Base-by-base conservation (phyloP, 176 grass and related monocot genomes). In the Musa itinerans region DNA sequence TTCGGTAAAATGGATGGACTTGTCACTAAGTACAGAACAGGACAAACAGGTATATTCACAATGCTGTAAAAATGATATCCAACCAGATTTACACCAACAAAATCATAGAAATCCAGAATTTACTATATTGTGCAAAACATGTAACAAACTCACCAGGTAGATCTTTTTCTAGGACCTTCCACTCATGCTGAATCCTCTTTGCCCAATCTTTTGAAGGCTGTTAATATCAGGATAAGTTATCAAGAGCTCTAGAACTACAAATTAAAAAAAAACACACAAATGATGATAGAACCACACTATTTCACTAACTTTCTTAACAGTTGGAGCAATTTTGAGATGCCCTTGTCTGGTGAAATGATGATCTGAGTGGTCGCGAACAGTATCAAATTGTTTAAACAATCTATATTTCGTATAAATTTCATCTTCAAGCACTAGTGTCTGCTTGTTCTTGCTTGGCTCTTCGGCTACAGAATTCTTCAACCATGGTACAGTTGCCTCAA, bases 81-180 rank as follows among this genome's bases (percentile, higher is more conserved):
- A 53, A 51, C 34, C 4, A 11, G 69, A 77, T 76, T 63, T 57
- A 53, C 77, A 81, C 29, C 75, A 52, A 67, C 64, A 57, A 66
- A 26, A n/a, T 77, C 10, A 25, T 10, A 24, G 2, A 9, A 64
- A 22, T 43, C 10, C 24, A 43, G 0, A 61, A 58, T 19, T 43
- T 11, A 13, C 2, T 10, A 43, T 76, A 43, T 43, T 9, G 29
- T 76, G 4, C 11, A 16, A 69, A 20, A 77, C 6, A 52, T 23
- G n/a, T 17, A 50, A 72, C 19, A 25, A 21, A 83, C 75, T 76
- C 50, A 92, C 86, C 86, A 57, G 89, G 89, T 69, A 92, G 67
- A 85, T 86, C 79, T 86, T 88, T 92, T 71, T 92, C 85, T 64
- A 92, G 78, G 81, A 92, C 78, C 73, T 81, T 88, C 89, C 89